Evolutionary conservation across 345 rosid genomes (phyloP), one percentile per base, ranked within the genome.

Genomic region (Eucalyptus brandiana): DNA sequence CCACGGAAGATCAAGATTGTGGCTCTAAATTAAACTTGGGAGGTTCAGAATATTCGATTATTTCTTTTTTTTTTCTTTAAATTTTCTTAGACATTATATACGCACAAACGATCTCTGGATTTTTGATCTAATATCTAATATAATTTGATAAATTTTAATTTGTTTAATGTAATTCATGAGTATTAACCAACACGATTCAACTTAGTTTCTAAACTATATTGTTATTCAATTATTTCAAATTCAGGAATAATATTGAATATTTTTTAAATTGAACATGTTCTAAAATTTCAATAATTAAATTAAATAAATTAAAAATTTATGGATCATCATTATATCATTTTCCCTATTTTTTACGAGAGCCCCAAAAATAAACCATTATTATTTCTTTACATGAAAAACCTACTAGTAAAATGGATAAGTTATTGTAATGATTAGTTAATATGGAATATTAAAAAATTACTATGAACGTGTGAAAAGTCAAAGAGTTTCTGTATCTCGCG

Each of bases 1-100:
- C 94, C 97, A 96, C 98, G 95, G 91, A 88, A 91, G 92, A 88
- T 87, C 40, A 58, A 88, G 90, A 88, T 92, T 95, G 97, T 93
- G 98, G 97, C 95, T 92, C 90, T 32, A 5, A 62, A 60, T 86
- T 87, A 30, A 88, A 44, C 49, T 88, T 23, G 86, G 67, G 49
- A 30, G 32, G 51, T 8, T 85, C 37, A 17, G 89, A 80, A 83
- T 85, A 48, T 87, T 69, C 30, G 16, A 48, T 34, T 42, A 32
- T 88, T 45, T 88, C 18, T 48, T 34, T 5, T 23, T 12, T 8
- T 10, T n/a, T 10, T 4, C 5, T 30, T 7, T 6, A 30, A 30
- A 40, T n/a, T 40, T n/a, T 30, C 23, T 26, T 49, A 19, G 5
- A 18, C 12, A 86, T 15, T 7, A 86, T 34, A 48, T 18, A 6